Base-by-base conservation (phyloP, 2,329 filamentous ascomycete species). In the Chrysoporthe cubensis region DNA sequence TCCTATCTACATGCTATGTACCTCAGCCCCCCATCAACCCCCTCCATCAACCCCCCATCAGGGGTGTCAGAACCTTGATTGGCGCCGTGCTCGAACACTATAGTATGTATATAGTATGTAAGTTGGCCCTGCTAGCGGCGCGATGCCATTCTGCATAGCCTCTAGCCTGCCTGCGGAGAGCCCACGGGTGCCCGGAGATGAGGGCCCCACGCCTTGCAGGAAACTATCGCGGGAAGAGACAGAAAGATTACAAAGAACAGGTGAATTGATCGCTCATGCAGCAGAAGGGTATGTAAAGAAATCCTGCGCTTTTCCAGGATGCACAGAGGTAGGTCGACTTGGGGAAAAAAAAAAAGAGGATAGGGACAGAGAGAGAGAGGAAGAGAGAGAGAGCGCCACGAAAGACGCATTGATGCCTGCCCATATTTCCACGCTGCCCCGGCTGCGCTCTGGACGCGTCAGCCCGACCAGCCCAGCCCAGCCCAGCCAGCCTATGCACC, bases 231-330 rank as follows among this genome's bases (percentile, higher is more conserved):
- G 26, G 13, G 52, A 40, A 57, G 18, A 40, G 18, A 7, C 14
- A 57, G 37, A 7, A 57, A 21, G 14, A 32, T 32, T 26, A 44
- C 43, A 9, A 32, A 40, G 42, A 40, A 46, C 56, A 18, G 37
- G 57, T 26, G 26, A 26, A 26, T 26, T 42, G 62, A 43, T 46
- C 54, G 52, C 62, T 68, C 37, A 62, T 44, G 68, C 65, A 26
- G n/a, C 42, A 11, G 34, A 56, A 40, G 21, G 62, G 48, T 32
- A 44, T 56, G 34, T 21, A 54, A 34, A 26, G 26, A 34, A 34
- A 34, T 16, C 26, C 21, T 52, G 37, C 57, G 62, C 65, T 58
- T 26, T 26, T 26, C 26, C 26, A 26, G 26, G 26, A 26, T 26
- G 62, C 65, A 34, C 57, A 59, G 57, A 5, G 48, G 48, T 54